phyloP scores from a whole-genome alignment of 257 asterid genomes.

The Solanum lycopersicoides region DNA sequence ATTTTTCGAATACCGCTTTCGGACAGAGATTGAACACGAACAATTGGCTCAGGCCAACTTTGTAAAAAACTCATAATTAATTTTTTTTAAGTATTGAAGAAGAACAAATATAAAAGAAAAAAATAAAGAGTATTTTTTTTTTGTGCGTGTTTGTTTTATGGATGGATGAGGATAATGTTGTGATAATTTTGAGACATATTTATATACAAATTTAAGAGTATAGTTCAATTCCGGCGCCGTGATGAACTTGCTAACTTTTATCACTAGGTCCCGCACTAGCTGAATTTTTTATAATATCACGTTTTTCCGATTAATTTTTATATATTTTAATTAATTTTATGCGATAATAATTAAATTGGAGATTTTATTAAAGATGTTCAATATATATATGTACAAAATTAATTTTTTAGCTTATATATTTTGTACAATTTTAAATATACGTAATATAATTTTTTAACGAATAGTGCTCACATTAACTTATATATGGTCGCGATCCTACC shows the following conservation, averaged over 20 bases:
- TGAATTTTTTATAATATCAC: no score
- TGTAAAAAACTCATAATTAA: conserved; percentile 27
- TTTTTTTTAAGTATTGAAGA: not conserved
- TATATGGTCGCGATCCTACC: no score
- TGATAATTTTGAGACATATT: not conserved
- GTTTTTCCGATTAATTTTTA: no score
- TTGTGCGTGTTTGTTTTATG: no score
- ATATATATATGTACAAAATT: no score
- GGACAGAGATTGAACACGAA: conserved; percentile 69
- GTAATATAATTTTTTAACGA: no score
- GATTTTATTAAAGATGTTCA: no score
- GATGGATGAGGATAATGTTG: not conserved
- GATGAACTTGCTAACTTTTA: not conserved
- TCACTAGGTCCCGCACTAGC: not conserved
- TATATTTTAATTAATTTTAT: rapidly evolving
- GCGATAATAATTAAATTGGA: no score
- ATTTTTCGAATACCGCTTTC: conserved; percentile 64
- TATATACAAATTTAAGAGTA: not conserved
- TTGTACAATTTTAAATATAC: no score
- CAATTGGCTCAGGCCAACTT: conserved; percentile 74
- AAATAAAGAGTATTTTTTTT: no score
- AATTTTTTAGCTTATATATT: no score
- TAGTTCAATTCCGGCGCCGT: not conserved
- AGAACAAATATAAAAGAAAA: not conserved
- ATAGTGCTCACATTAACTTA: no score